phyloP scores from a whole-genome alignment of 306 rosid species.

The Castanospermum australe region DNA sequence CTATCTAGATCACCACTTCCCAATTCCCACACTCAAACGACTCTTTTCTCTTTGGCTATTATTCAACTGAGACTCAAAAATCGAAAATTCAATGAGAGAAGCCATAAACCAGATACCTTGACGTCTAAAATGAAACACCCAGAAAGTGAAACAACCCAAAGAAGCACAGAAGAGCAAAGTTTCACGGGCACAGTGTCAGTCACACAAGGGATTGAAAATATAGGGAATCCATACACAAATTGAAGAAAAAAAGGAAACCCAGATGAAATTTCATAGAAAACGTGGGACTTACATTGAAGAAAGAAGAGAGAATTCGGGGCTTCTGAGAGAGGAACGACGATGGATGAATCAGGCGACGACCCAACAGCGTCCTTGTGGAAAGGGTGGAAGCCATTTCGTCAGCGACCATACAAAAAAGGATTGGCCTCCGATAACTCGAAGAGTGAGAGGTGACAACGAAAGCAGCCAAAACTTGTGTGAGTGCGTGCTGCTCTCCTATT shows the following conservation, averaged over 20 bases:
- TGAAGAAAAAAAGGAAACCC: slow-evolving; percentile 8
- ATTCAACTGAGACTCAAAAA: no score
- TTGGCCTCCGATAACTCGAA: background rate
- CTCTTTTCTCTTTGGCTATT: no score
- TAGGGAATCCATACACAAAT: background rate
- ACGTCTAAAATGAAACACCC: background rate
- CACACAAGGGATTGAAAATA: background rate
- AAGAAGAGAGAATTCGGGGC: slow-evolving; percentile 52
- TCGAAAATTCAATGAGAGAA: slow-evolving; percentile 19
- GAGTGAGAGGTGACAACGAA: slow-evolving; percentile 6
- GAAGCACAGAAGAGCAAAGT: slow-evolving; percentile 9
- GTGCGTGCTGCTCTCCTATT: background rate
- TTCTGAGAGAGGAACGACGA: slow-evolving; percentile 37
- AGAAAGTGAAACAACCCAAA: background rate
- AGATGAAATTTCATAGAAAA: slow-evolving; percentile 4
- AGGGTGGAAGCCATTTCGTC: slow-evolving; percentile 69
- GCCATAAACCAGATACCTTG: background rate
- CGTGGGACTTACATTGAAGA: slow-evolving; percentile 51
- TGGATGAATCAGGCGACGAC: slow-evolving; percentile 56
- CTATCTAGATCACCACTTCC: background rate
- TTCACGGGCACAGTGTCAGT: background rate
- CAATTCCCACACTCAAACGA: slow-evolving; percentile 10
- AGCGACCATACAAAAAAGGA: slow-evolving; percentile 30
- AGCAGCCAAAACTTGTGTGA: background rate
- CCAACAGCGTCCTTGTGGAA: slow-evolving; percentile 49